Evolutionary conservation across 257 asterid genomes (phyloP), one percentile per base, ranked within the genome.

Genomic region (Jasminum sambac): DNA sequence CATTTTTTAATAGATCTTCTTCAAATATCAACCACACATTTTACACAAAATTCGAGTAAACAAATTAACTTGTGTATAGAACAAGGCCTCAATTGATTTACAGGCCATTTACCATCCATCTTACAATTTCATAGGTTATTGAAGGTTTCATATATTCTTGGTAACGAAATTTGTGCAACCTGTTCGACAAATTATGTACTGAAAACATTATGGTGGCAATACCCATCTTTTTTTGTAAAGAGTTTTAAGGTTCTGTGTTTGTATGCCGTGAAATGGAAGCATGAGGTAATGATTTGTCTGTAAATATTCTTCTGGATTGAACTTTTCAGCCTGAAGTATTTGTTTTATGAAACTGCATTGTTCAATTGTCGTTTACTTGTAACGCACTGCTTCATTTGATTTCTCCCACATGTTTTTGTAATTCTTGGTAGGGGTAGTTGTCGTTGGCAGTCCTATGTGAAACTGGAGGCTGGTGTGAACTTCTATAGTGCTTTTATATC

Each of bases 291-390:
- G 44, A 66, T 39, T 11, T 30, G 37, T 43, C 36, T 40, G 36
- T 38, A 40, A 41, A 3, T 34, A 8, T 42, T 52, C 38, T 67
- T 30, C 17, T 57, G 0, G 19, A 10, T 12, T 6, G 19, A 46
- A 39, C 1, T n/a, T 17, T 48, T n/a, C 58, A n/a, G 11, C 10
- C 58, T 48, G n/a, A n/a, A 48, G 16, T 48, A 10, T 67, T 67
- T 46, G 43, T 44, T 67, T 24, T 13, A 23, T 66, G 60, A 48
- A 46, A 48, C 16, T n/a, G 5, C 24, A 6, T 44, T 26, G 0
- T 25, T 23, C 44, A 24, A 63, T 61, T 64, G 46, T 16, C 48
- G 50, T 63, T 19, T 64, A 13, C 67, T 58, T 66, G 57, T 6
- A 43, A 9, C 11, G 16, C 58, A 5, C 10, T 48, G 58, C 10